Percentiles rank a stretch among this genome's conserved stretches.
Conservation (phyloP, 345 rosid species). For the Tarenaya hassleriana region DNA sequence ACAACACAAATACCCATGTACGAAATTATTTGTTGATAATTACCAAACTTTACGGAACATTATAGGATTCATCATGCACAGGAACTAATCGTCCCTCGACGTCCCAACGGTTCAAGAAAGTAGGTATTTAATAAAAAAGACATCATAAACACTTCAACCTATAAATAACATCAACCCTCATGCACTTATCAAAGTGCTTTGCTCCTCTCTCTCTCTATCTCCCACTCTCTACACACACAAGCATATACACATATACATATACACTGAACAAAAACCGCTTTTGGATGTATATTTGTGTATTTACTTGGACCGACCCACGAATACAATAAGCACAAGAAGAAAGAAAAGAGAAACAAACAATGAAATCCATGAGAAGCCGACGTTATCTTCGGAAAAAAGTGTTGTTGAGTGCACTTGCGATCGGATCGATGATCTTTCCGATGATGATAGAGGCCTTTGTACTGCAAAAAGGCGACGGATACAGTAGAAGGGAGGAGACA, state of each 20-base stretch:
- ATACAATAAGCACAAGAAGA: no score
- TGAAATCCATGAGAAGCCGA: slow-evolving; percentile 23
- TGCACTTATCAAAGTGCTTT: no score
- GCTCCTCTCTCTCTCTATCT: no score
- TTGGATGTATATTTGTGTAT: no score
- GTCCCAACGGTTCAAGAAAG: slow-evolving; percentile 24
- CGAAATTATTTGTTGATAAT: background rate
- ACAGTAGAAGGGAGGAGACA: slow-evolving; percentile 11
- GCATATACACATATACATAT: no score
- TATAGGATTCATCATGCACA: slow-evolving; percentile 3
- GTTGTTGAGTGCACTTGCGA: slow-evolving; percentile 18
- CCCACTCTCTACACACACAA: no score
- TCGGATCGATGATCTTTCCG: slow-evolving; percentile 22
- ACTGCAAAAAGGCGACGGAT: no score
- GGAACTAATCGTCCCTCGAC: slow-evolving; percentile 10
- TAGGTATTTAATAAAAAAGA: slow-evolving; percentile 14
- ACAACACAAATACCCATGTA: background rate
- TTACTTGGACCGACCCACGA: no score
- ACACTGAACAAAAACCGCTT: no score
- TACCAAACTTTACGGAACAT: background rate
- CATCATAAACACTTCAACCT: slow-evolving; percentile 26
- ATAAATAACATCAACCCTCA: no score
- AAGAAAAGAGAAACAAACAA: no score
- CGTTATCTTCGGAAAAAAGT: slow-evolving; percentile 19
- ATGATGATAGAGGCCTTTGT: no score